phyloP scores from a whole-genome alignment of 2,329 filamentous ascomycete genomes.

The Aspergillus awamori region DNA sequence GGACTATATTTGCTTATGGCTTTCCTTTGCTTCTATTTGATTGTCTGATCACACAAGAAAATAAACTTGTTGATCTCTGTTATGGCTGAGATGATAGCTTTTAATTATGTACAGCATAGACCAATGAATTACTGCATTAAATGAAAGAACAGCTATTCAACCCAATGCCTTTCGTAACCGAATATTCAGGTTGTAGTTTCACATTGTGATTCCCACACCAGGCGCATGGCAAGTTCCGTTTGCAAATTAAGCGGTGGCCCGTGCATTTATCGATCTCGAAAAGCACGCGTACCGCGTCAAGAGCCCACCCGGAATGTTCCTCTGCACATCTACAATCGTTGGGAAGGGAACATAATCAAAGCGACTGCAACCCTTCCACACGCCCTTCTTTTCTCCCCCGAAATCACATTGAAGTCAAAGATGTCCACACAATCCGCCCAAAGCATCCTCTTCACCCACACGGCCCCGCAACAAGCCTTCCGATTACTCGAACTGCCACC shows the following conservation, averaged over 20 bases:
- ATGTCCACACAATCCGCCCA: slow-evolving; percentile 45
- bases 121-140: background rate
- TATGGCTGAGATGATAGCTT: slow-evolving; percentile 4
- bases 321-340: background rate
- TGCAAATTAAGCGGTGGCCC: slow-evolving; percentile 37
- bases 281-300: slow-evolving; percentile 26
- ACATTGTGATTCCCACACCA: background rate
- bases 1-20: background rate
- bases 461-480: slow-evolving; percentile 54
- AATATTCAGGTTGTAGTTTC: background rate
- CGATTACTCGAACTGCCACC: slow-evolving; percentile 63
- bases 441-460: slow-evolving; percentile 46
- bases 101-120: slow-evolving; percentile 10
- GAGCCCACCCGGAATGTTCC: background rate
- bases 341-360: background rate
- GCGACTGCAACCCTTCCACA: background rate
- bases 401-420: background rate
- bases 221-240: background rate
- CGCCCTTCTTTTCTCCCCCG: background rate
- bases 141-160: background rate
- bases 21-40: background rate
- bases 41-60: background rate
- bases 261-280: slow-evolving; percentile 25
- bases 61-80: slow-evolving; percentile 3
- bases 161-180: background rate